Evolutionary conservation across 345 rosid species (phyloP).

Genomic region (Boechera stricta): DNA sequence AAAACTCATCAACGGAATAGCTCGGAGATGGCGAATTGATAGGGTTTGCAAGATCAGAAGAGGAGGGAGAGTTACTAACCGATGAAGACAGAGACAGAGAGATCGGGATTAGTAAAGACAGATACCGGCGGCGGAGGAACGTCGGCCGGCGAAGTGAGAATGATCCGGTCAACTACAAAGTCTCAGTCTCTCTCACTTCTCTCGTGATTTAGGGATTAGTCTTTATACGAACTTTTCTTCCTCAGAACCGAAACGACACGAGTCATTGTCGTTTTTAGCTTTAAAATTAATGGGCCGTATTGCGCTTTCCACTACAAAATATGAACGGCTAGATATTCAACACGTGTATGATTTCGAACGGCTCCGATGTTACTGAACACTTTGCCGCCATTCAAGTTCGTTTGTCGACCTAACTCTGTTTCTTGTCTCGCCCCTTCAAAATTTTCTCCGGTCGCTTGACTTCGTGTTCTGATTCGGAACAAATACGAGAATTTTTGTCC

Average conservation of each 20-base stretch:
- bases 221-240: not conserved
- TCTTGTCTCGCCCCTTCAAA: not conserved
- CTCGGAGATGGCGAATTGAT: constrained; percentile 22
- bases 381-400: constrained; percentile 33
- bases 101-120: not conserved
- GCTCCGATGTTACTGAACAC: not conserved
- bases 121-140: constrained; percentile 14
- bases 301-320: constrained; percentile 2
- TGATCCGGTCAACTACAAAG: constrained; percentile 49
- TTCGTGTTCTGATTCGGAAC: constrained; percentile 3
- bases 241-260: constrained; percentile 1
- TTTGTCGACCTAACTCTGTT: constrained; percentile 15
- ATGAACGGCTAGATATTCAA: not conserved
- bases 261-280: not conserved
- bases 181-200: constrained; percentile 39
- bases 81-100: not conserved
- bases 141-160: constrained; percentile 36
- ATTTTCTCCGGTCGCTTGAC: not conserved
- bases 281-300: constrained; percentile 13
- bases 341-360: not conserved
- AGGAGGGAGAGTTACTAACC: not conserved
- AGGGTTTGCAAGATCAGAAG: constrained; percentile 16
- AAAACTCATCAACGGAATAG: constrained; percentile 23
- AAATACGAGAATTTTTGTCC: not conserved
- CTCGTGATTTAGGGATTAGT: constrained; percentile 35